Percentiles rank a stretch among this genome's conserved stretches.
Evolutionary conservation across 1,284 basidiomycete genomes (phyloP).

Genomic region (Neonothopanus nambi): DNA sequence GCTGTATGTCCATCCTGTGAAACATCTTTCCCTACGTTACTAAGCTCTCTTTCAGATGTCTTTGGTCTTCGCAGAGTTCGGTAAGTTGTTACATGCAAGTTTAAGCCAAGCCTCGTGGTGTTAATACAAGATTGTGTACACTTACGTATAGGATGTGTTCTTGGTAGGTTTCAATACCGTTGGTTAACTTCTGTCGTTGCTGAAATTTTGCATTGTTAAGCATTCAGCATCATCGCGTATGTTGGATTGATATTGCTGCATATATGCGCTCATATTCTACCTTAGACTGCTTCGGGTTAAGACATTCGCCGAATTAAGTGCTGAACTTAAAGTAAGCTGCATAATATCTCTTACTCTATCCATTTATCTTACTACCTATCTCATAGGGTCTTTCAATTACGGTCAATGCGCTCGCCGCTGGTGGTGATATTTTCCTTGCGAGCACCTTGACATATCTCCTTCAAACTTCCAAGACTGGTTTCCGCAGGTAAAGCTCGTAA

Average conservation of each 20-base stretch:
- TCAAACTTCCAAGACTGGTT: conserved; percentile 42
- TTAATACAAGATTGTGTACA: conserved; percentile 5
- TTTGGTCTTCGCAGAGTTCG: conserved; percentile 26
- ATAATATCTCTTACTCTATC: conserved; percentile 18
- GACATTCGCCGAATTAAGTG: conserved; percentile 6
- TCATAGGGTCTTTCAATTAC: conserved; percentile 39
- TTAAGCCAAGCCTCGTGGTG: too few relatives aligned
- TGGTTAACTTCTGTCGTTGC: conserved; percentile 7
- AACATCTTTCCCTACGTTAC: background rate
- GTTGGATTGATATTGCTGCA: background rate
- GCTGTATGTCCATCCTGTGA: conserved; percentile 15
- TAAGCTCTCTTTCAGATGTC: background rate
- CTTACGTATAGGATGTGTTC: conserved; percentile 17
- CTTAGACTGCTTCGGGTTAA: conserved; percentile 10
- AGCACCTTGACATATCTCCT: conserved; percentile 40
- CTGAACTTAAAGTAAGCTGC: conserved; percentile 8
- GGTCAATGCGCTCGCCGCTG: conserved; percentile 44
- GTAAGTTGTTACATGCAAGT: conserved; percentile 19
- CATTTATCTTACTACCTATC: background rate
- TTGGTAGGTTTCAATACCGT: background rate
- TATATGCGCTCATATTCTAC: background rate
- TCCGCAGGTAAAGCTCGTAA: conserved; percentile 35
- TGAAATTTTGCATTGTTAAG: conserved; percentile 12
- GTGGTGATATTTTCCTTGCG: conserved; percentile 45
- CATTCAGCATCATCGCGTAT: conserved; percentile 24